Conservation (phyloP, 2,329 filamentous ascomycete genomes). For the Thelonectria olida region DNA sequence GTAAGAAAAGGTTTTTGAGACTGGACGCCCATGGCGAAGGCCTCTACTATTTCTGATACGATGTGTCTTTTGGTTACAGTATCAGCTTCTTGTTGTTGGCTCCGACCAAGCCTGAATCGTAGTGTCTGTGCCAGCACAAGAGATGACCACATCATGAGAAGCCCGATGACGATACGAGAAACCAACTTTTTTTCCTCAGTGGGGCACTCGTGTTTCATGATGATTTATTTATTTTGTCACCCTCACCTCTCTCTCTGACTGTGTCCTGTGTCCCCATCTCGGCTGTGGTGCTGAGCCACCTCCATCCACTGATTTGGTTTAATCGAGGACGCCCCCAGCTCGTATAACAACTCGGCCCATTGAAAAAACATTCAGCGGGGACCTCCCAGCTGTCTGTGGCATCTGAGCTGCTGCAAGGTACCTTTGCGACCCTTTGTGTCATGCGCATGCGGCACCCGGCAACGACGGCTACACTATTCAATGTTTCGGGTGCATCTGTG, state of each 20-base stretch:
- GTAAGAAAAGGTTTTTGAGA: too few species aligned
- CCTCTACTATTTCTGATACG: too few species aligned
- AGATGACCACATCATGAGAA: not conserved
- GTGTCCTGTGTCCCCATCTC: too few species aligned
- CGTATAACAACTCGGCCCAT: not conserved
- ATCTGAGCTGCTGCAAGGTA: not conserved
- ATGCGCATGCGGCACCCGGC: not conserved
- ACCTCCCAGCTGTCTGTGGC: not conserved
- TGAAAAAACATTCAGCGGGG: not conserved
- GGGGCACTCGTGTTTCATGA: not conserved
- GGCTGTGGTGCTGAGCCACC: not conserved
- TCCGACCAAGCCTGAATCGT: not conserved
- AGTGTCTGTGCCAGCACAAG: too few species aligned
- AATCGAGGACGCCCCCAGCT: not conserved
- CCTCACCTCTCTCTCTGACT: not conserved
- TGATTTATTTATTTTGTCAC: not conserved
- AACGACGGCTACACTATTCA: not conserved
- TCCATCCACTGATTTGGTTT: not conserved
- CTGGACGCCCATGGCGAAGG: too few species aligned
- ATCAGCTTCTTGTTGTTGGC: too few species aligned
- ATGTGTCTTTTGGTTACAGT: too few species aligned
- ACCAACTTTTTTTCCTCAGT: not conserved
- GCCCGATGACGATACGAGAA: not conserved
- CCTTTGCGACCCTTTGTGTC: not conserved
- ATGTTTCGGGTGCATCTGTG: not conserved